Conservation (phyloP, 352 stramenopile species). For the Globisporangium takayamanum region DNA sequence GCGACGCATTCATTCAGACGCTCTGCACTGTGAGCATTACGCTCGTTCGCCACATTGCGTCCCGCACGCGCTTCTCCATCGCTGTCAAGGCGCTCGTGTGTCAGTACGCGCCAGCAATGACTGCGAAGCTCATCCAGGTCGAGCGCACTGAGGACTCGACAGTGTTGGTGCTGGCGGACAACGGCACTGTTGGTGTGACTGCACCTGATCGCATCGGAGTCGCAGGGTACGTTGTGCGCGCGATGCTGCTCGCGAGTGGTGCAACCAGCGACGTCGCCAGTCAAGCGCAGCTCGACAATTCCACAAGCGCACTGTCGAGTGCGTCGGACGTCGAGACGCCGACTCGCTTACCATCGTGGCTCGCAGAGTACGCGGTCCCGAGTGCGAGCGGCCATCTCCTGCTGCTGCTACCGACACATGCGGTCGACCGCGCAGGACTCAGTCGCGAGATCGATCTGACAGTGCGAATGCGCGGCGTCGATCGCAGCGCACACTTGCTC, state of each 20-base stretch:
- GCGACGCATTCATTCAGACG: slow-evolving; percentile 29
- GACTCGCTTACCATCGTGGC: neutral
- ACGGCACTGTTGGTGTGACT: neutral
- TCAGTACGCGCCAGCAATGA: slow-evolving; percentile 29
- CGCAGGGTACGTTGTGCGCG: slow-evolving; percentile 6
- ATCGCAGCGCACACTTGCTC: slow-evolving; percentile 8
- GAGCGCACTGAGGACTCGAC: slow-evolving; percentile 8
- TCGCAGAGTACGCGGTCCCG: slow-evolving; percentile 4
- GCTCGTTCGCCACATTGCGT: slow-evolving; percentile 33
- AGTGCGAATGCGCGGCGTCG: neutral
- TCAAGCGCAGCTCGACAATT: too few relatives aligned
- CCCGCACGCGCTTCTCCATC: slow-evolving; percentile 25
- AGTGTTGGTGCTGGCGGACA: slow-evolving; percentile 12
- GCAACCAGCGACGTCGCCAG: too few relatives aligned
- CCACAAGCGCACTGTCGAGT: too few relatives aligned
- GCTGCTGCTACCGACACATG: slow-evolving; percentile 9
- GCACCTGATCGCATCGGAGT: slow-evolving; percentile 8
- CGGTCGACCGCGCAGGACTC: slow-evolving; percentile 6
- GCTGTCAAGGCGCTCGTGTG: slow-evolving; percentile 33
- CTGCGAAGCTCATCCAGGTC: slow-evolving; percentile 23
- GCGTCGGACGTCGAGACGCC: too few relatives aligned
- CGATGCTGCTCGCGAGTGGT: neutral
- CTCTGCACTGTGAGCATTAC: slow-evolving; percentile 44
- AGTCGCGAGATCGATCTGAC: slow-evolving; percentile 12
- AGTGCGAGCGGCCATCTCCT: slow-evolving; percentile 15